Conservation (phyloP, 768 basidiomycete genomes). For the Collybia mongolica region DNA sequence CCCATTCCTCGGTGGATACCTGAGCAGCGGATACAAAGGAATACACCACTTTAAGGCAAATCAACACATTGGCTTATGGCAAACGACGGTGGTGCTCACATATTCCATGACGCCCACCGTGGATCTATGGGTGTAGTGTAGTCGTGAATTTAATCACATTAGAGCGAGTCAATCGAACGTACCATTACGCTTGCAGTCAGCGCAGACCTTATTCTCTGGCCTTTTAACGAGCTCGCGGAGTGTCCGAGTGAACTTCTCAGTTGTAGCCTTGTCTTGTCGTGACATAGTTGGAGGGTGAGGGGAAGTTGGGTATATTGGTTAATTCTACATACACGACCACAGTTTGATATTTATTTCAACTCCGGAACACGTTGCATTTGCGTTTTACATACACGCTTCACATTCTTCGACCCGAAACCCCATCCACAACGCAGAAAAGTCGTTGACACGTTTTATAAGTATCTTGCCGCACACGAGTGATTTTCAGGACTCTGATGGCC, state of each 20-base stretch:
- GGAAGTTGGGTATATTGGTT: conserved; percentile 6
- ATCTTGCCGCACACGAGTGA: no score
- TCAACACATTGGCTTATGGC: conserved; percentile 3
- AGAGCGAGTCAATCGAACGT: conserved; percentile 21
- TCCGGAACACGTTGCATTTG: no score
- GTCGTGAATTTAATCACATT: conserved; percentile 4
- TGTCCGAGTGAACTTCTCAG: conserved; percentile 73
- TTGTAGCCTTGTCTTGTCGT: conserved; percentile 80
- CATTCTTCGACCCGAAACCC: no score
- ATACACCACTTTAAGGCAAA: conserved; percentile 65
- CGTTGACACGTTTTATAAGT: no score
- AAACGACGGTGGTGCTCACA: conserved; percentile 46
- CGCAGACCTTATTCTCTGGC: conserved; percentile 92
- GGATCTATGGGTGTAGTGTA: conserved; percentile 59
- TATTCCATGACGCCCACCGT: conserved; percentile 97
- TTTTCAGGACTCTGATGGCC: no score
- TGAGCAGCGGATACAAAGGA: conserved; percentile 95
- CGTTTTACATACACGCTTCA: no score
- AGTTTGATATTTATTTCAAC: neutral
- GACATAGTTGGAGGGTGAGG: conserved; percentile 31
- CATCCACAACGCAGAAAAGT: no score
- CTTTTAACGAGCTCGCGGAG: conserved; percentile 86
- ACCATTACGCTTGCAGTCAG: conserved; percentile 98
- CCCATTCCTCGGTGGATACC: conserved; percentile 98
- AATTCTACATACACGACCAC: neutral